Base-by-base conservation (phyloP, 371 early-diverging fungal genomes). In the Mucor circinelloides region DNA sequence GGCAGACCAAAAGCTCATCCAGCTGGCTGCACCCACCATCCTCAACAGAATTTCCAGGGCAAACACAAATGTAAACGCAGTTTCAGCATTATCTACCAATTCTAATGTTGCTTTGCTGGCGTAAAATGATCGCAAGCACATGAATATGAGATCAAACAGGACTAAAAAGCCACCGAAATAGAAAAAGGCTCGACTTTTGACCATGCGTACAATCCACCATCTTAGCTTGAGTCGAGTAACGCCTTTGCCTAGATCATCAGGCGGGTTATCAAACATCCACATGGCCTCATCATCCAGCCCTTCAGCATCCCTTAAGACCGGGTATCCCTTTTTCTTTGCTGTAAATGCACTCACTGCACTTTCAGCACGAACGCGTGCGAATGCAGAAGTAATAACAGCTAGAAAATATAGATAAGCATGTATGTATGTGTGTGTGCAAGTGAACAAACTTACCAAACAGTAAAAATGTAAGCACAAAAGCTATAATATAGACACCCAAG, bases 381-480 rank as follows among this genome's bases (percentile, higher is more conserved):
- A 87, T 7, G 85, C 83, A n/a, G 86, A 86, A 1, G 88, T 86
- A 48, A 87, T 83, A 23, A 85, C 88, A 63, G 88, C 88, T 84
- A 32, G 21, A n/a, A 17, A 60, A 52, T 13, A 19, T 40, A n/a
- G 25, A 21, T 21, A 0, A 27, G 55, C 15, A 0, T n/a, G n/a
- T n/a, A n/a, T n/a, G n/a, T n/a, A 25, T 40, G 9, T 36, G 6
- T 28, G 15, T 10, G 23, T 44, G 23, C 17, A 9, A 15, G 10
- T 0, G 1, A 28, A 44, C 21, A 25, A n/a, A 23, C 8, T 46
- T 82, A 84, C 87, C 87, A 70, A 87, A 80, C 28, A 87, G 72
- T 44, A 87, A 65, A 52, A 84, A 86, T 6, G 84, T 80, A 69
- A 87, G 69, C 1, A 85, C 64, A 65, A 87, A 87, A 17, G 84